Base-by-base conservation (phyloP, 768 basidiomycete genomes). In the Trametes sanguinea region DNA sequence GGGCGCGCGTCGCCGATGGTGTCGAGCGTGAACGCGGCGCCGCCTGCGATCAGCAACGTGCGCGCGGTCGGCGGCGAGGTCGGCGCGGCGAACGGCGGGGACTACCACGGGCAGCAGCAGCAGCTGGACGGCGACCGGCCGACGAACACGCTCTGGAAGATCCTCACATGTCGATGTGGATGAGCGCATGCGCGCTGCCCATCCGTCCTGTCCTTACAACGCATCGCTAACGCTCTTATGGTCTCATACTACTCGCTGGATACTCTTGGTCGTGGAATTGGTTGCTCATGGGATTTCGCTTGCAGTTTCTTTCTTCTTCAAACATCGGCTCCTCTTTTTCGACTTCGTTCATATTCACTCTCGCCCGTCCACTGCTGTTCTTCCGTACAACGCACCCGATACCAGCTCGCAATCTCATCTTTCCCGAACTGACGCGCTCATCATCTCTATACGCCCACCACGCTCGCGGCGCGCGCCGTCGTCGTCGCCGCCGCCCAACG, bases 1-100 rank as follows among this genome's bases (percentile, higher is more conserved):
- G 88, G 89, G n/a, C 84, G 89, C 54, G 82, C 84, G 32, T 92
- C 91, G 43, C 91, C 90, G 16, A 94, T 94, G 91, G 83, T 91
- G 57, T 83, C 89, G 30, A 85, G 80, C 54, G 80, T 85, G 48
- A 83, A 82, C 44, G 86, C 85, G 42, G 88, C 82, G 33, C 87
- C 87, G 56, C 89, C 88, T 30, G 89, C 89, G 35, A 74, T 92
- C 64, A 90, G 85, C 74, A 83, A 84, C 67, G 83, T 89, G 60
- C 85, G 89, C 54, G 90, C 88, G 58, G 78, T 80, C 68, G 89
- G 79, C 55, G 90, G 87, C 39, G 87, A 89, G 72, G 77, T 83
- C 17, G 89, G 90, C 46, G 80, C 83, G 62, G 82, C 86, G 55
- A 84, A 85, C 69, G 84, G 78, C 64, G 86, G 77, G 57, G 84